These are phyloP conservation scores for Cylindrotheca closterium DNA, from an alignment of 108 stramenopile species.

Conservation along the genomic window DNA sequence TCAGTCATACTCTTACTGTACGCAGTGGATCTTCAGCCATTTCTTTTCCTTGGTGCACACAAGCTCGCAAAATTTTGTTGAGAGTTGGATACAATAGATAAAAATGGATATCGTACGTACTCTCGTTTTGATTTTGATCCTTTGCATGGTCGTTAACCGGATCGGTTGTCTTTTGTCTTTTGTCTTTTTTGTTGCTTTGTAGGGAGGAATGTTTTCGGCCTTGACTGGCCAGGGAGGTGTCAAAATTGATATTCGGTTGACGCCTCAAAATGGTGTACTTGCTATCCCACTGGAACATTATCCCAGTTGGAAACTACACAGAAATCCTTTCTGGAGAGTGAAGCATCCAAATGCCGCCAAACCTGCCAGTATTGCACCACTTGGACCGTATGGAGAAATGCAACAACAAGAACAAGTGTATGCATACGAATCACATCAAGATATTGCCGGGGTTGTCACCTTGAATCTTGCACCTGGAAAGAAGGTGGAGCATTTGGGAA, in stretches of 20 bases:
- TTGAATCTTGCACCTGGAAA: slow-evolving; percentile 88
- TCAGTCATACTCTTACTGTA: not conserved
- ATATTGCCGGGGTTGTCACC: slow-evolving; percentile 84
- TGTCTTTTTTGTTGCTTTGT: not conserved
- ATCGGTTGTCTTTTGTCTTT: not conserved
- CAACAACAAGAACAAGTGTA: slow-evolving; percentile 23
- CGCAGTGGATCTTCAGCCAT: too few relatives aligned
- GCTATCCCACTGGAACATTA: slow-evolving; percentile 70
- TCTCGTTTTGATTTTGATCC: not conserved
- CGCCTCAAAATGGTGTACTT: slow-evolving; percentile 22
- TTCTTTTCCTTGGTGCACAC: too few relatives aligned
- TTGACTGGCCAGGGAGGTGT: slow-evolving; percentile 57
- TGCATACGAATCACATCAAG: slow-evolving; percentile 61
- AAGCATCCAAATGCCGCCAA: slow-evolving; percentile 48
- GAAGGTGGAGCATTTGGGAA: slow-evolving; percentile 95
- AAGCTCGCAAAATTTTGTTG: too few relatives aligned
- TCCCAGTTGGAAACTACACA: slow-evolving; percentile 80
- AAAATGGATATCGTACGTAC: slow-evolving; percentile 3
- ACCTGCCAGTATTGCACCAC: slow-evolving; percentile 18
- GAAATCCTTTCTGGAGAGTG: slow-evolving; percentile 82
- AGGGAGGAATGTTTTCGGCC: slow-evolving; percentile 42
- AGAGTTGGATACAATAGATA: too few relatives aligned
- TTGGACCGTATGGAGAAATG: slow-evolving; percentile 14
- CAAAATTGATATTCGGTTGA: slow-evolving; percentile 61
- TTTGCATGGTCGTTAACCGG: not conserved